Base-by-base conservation (phyloP, 2,329 filamentous ascomycete genomes). In the Botrytis fragariae region DNA sequence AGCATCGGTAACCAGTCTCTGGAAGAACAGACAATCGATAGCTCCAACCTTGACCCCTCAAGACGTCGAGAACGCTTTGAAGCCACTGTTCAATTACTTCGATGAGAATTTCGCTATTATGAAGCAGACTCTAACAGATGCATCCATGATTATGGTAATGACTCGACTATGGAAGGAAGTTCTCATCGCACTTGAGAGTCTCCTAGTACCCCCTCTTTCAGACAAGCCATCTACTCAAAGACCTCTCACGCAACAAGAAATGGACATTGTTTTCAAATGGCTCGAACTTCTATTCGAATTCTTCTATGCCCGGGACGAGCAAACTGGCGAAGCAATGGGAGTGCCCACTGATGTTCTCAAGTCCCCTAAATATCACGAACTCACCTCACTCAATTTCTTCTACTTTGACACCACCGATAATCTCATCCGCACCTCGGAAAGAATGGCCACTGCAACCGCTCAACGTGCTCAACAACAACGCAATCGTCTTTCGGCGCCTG, bases 121-220 rank as follows among this genome's bases (percentile, higher is more conserved):
- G 95, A 98, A 98, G 84, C 91, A 96, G 82, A 98, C 95, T 0
- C 86, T 99, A 73, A 98, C 96, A 1, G 92, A 94, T 73, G 91
- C 94, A 73, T 97, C 96, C n/a, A 98, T 99, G 95, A 90, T 95
- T 78, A 95, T 96, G 81, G 96, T 99, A 78, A 99, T 99, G 96
- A 97, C 94, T 35, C 90, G 96, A 62, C 84, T 99, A 9, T 99
- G 96, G 96, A 99, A 99, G 83, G 96, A 99, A 82, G 95, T 97
- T 0, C 87, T 99, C 25, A 91, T 95, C 78, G 97, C 95, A 0
- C 92, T 98, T 76, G 96, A 99, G 83, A 89, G 89, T 54, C 86
- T 99, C 29, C 87, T 99, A 57, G 95, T 99, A 4, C 96, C 96
- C 29, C 96, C 96, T 12, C 85, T 99, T 16, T 98, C 95, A 10